Base-by-base conservation (phyloP, 148 eudicot genomes). In the Cornus florida region DNA sequence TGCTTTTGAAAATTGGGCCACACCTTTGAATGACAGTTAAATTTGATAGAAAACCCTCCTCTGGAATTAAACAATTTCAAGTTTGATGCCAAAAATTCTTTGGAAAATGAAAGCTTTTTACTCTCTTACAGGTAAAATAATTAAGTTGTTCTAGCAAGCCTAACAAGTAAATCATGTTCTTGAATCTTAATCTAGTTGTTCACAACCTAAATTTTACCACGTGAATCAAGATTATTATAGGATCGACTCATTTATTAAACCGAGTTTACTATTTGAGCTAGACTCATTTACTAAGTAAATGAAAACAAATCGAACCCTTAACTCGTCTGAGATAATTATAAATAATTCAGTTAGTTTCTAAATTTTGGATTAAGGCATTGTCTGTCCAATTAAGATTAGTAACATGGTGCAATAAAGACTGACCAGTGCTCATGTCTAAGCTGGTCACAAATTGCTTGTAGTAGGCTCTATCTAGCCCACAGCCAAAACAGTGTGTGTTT, bases 1-100 rank as follows among this genome's bases (percentile, higher is more conserved):
- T 80, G 38, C 82, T 82, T 23, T 89, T 65, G 90, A 78, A 81
- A 72, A 78, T 73, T 71, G 92, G 59, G 92, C 90, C 86, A 59
- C 43, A 5, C 1, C 69, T n/a, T 7, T 64, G 17, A 28, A 62
- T n/a, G 23, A 17, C 24, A n/a, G 22, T 62, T 20, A 62, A 62
- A 6, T 19, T 62, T 14, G 2, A 28, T 0, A 62, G 5, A 1
- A 62, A 19, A 20, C 66, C 66, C 66, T 6, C 7, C 17, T 62
- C 66, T 17, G 0, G 23, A n/a, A 62, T 43, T 43, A 20, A 62
- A 10, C 12, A 19, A 62, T 17, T n/a, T 62, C 23, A 62, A 62
- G 7, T 20, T n/a, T 62, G 23, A 62, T 62, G 66, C 19, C 1
- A 62, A 62, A n/a, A 62, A 62, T 62, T 62, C 10, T 14, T 0